Evolutionary conservation across 1,284 basidiomycete species (phyloP).

Genomic region (Cryptococcus amylolentus): DNA sequence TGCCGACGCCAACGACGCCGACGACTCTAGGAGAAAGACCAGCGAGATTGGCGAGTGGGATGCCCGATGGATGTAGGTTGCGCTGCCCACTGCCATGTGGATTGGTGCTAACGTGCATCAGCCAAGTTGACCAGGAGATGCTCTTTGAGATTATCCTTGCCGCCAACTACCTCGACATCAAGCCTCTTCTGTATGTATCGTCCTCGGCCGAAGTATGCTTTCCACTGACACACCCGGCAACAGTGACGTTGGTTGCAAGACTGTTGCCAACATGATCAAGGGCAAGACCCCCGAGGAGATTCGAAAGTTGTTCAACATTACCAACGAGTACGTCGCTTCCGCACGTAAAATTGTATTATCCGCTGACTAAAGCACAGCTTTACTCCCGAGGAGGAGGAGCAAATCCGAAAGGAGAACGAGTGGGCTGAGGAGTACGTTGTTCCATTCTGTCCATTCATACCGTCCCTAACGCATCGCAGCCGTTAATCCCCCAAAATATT

Average conservation of each 20-base stretch:
- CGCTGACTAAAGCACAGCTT: conserved; percentile 55
- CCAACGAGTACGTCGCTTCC: conserved; percentile 64
- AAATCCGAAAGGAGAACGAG: conserved; percentile 99
- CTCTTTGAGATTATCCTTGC: conserved; percentile 98
- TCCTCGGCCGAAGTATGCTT: conserved; percentile 3
- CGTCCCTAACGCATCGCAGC: conserved; percentile 4
- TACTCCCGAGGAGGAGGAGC: conserved; percentile 98
- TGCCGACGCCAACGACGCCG: conserved; percentile 67
- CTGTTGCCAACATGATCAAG: conserved; percentile 97
- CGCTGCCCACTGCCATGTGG: background rate
- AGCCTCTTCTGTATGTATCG: conserved; percentile 79
- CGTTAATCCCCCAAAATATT: conserved; percentile 6
- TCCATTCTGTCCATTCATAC: background rate
- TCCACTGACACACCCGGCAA: background rate
- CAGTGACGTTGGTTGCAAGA: conserved; percentile 99
- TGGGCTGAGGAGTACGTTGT: conserved; percentile 54
- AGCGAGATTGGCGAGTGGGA: conserved; percentile 99
- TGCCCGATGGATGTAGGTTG: conserved; percentile 76
- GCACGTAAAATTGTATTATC: background rate
- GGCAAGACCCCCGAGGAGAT: conserved; percentile 88
- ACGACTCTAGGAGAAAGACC: conserved; percentile 94
- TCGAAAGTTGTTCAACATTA: conserved; percentile 87
- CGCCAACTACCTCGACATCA: conserved; percentile 99
- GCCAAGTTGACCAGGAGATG: conserved; percentile 73
- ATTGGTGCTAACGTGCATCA: background rate